phyloP scores from a whole-genome alignment of 2,329 filamentous ascomycete species.

The Ophiostoma sp. region DNA sequence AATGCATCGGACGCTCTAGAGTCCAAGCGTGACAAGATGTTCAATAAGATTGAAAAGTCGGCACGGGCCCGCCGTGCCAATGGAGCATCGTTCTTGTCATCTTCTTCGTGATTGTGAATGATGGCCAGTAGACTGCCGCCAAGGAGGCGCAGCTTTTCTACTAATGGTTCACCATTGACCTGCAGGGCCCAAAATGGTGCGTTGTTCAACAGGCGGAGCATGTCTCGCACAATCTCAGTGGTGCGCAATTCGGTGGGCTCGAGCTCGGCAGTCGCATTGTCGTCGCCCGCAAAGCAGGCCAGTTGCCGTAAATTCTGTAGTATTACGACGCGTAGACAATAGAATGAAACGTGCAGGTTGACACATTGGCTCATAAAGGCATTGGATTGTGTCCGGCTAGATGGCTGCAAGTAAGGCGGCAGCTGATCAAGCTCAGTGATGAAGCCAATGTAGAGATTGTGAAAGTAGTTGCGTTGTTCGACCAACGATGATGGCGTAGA shows the following conservation, averaged over 20 bases:
- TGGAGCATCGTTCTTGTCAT: not conserved
- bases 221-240: not conserved
- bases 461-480: not conserved
- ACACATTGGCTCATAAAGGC: not conserved
- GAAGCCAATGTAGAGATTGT: not conserved
- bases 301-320: not conserved
- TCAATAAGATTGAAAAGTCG: not conserved
- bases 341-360: not conserved
- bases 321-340: not conserved
- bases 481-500: not conserved
- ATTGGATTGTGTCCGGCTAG: not conserved
- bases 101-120: not conserved
- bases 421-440: not conserved
- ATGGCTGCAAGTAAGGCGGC: not conserved
- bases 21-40: not conserved
- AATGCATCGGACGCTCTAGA: not conserved
- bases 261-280: not conserved
- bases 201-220: not conserved
- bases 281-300: not conserved
- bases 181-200: not conserved
- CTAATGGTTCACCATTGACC: not conserved
- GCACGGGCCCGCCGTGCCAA: not conserved
- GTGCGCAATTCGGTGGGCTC: not conserved
- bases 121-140: not conserved
- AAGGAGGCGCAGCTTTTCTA: not conserved